Evolutionary conservation across 805 yeast genomes (phyloP).

Genomic region (Wickerhamiella kurtzmanii): DNA sequence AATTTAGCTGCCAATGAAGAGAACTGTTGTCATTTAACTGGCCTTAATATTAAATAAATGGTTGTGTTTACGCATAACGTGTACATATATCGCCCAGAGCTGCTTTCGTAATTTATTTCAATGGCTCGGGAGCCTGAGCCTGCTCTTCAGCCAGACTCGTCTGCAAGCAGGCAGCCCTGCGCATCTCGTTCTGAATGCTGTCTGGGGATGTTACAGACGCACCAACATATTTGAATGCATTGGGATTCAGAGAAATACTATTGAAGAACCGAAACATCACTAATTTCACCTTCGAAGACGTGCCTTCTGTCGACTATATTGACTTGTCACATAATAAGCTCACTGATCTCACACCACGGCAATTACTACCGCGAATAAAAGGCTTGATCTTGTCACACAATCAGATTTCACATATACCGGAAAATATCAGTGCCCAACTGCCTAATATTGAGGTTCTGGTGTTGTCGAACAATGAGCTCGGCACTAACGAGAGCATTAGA

Average conservation of each 20-base stretch:
- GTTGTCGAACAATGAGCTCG: slow-evolving; percentile 39
- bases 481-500: slow-evolving; percentile 32
- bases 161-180: too few relatives aligned
- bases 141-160: too few relatives aligned
- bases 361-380: slow-evolving; percentile 31
- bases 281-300: slow-evolving; percentile 17
- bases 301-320: slow-evolving; percentile 30
- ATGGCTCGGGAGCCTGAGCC: too few relatives aligned
- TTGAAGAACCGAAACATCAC: background rate
- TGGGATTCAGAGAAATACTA: background rate
- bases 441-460: slow-evolving; percentile 41
- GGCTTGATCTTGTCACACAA: slow-evolving; percentile 55
- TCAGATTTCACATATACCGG: slow-evolving; percentile 28
- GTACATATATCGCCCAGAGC: too few relatives aligned
- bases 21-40: background rate
- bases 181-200: slow-evolving; percentile 1
- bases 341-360: slow-evolving; percentile 39
- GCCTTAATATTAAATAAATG: too few relatives aligned
- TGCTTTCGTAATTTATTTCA: too few relatives aligned
- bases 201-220: slow-evolving; percentile 6
- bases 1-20: background rate
- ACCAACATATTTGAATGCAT: background rate
- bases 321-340: slow-evolving; percentile 71
- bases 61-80: too few relatives aligned
- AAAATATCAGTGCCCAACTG: slow-evolving; percentile 26